These are phyloP conservation scores for Eucalyptus pauciflora DNA, from an alignment of 345 rosid genomes.

Conservation along the genomic window DNA sequence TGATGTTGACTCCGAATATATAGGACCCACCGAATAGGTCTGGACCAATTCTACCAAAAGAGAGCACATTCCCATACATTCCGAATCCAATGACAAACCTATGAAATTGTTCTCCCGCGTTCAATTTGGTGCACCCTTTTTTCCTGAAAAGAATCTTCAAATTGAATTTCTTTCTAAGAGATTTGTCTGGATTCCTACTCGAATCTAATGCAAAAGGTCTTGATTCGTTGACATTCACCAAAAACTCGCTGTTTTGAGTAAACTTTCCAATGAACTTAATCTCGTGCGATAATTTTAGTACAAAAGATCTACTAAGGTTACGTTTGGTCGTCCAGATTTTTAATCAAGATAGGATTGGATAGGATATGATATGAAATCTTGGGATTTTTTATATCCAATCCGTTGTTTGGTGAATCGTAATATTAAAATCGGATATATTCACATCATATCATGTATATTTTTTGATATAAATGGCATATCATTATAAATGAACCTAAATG, in stretches of 20 bases:
- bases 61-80: neutral
- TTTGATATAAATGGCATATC: too few species aligned
- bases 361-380: too few species aligned
- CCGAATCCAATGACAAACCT: neutral
- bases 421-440: too few species aligned
- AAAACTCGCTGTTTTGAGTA: neutral
- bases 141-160: neutral
- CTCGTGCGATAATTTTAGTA: neutral
- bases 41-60: neutral
- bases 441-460: too few species aligned
- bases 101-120: neutral
- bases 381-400: accelerated
- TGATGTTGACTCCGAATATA: neutral
- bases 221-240: neutral
- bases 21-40: neutral
- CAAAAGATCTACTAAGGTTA: neutral
- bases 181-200: neutral
- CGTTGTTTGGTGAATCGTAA: too few species aligned
- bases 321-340: too few species aligned
- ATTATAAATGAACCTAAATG: too few species aligned
- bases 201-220: neutral
- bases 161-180: neutral
- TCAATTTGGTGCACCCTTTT: neutral
- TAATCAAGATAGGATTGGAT: accelerated
- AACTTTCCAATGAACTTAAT: neutral